Base-by-base conservation (phyloP, 805 yeast species). In the Saccharomycopsis sp. region DNA sequence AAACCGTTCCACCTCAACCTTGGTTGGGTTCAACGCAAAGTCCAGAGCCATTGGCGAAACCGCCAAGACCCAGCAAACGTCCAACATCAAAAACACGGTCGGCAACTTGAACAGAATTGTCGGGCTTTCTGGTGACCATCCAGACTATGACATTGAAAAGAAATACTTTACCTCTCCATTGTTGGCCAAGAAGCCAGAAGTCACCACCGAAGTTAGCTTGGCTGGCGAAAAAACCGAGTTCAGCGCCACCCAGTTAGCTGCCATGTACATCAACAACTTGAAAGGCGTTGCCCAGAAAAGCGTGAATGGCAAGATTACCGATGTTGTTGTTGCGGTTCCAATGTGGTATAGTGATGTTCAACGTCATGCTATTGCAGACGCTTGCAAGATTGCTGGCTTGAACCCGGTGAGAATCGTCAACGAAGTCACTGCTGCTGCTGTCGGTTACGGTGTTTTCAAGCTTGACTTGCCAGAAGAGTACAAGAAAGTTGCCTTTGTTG, bases 401-500 rank as follows among this genome's bases (percentile, higher is more conserved):
- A 92, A 92, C 78, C 97, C 98, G 47, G 96, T 92, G 46, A 84
- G 98, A 75, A 78, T 92, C 50, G 95, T 92, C 54, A 92, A 92
- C 64, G 99, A 92, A 63, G 80, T 84, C 52, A 88, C 97, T 44
- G 97, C 98, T 48, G 98, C 98, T 48, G 97, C 96, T 56, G 95
- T 92, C 51, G 94, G 96, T 55, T 94, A 92, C 70, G 98, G 98
- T 72, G 96, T 92, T 48, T 92, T 92, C 81, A 88, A 92, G 76
- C 75, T 83, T 52, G 96, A 89, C 60, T 73, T 92, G 57, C 96
- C 97, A 57, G 97, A 87, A 64, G 82, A 80, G 63, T 80, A 88
- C 58, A 80, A 82, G 69, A 81, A 75, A 58, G 82, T 92, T 54
- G 96, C 94, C 38, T 84, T 92, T 56, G 79, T 92, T 46, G 99